phyloP scores from a whole-genome alignment of 176 grass and related monocot genomes.

The Themeda triandra region DNA sequence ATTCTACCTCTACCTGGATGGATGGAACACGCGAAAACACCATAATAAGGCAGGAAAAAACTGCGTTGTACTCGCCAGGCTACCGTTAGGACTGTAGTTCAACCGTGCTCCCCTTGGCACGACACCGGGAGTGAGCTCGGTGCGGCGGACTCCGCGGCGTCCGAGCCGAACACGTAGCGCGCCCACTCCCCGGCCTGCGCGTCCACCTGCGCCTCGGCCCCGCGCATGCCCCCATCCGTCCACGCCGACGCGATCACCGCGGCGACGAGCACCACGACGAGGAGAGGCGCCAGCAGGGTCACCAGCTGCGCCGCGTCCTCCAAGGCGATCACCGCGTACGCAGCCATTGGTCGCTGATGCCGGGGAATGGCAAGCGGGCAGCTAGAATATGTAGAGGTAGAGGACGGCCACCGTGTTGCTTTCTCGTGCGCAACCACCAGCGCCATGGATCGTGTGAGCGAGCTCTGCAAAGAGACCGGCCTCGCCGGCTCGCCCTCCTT shows the following conservation, averaged over 20 bases:
- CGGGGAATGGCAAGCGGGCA: neutral
- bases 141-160: slow-evolving; percentile 8
- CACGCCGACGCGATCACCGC: slow-evolving; percentile 39
- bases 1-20: too few relatives aligned
- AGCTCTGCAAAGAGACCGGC: slow-evolving; percentile 3
- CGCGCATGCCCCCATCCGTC: neutral
- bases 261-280: slow-evolving; percentile 46
- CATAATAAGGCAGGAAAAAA: too few relatives aligned
- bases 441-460: slow-evolving; percentile 35
- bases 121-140: neutral
- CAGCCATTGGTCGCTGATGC: neutral
- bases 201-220: slow-evolving; percentile 32
- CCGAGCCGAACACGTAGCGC: slow-evolving; percentile 51
- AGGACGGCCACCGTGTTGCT: neutral
- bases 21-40: too few relatives aligned
- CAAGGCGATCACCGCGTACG: slow-evolving; percentile 10
- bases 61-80: neutral
- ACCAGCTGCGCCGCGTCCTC: slow-evolving; percentile 32
- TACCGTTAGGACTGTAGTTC: neutral
- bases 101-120: neutral
- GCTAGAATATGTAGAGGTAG: slow-evolving; percentile 21
- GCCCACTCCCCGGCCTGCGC: slow-evolving; percentile 49
- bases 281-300: slow-evolving; percentile 37
- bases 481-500: neutral
- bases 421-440: slow-evolving; percentile 39